Conservation (phyloP, 306 rosid species). For the Arachis stenosperma region DNA sequence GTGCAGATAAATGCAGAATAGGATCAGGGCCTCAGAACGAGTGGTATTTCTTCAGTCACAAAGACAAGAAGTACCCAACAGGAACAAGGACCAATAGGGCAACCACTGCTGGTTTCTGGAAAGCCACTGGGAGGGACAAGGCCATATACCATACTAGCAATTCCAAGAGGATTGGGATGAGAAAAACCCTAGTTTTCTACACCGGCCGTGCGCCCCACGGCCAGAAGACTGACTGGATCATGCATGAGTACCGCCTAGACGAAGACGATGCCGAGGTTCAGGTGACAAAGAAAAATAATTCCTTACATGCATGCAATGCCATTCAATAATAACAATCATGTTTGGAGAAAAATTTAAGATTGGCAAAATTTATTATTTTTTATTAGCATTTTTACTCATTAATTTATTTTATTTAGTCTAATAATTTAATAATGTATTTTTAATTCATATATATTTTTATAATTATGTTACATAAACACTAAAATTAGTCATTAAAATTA, state of each 20-base stretch:
- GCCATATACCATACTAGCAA: conserved; percentile 71
- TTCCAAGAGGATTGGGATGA: conserved; percentile 90
- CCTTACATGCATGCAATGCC: too few relatives aligned
- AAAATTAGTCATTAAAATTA: too few relatives aligned
- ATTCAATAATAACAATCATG: too few relatives aligned
- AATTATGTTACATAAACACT: too few relatives aligned
- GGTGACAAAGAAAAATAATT: conserved; percentile 34
- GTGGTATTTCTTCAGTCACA: conserved; percentile 98
- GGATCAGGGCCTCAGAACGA: conserved; percentile 97
- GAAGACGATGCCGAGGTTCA: conserved; percentile 71
- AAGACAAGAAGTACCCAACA: conserved; percentile 96
- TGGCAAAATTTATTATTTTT: too few relatives aligned
- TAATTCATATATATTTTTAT: too few relatives aligned
- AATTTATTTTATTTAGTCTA: too few relatives aligned
- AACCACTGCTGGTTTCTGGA: conserved; percentile 96
- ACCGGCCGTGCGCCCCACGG: conserved; percentile 99
- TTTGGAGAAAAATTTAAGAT: too few relatives aligned
- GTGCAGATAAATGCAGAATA: conserved; percentile 83
- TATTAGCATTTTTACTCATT: too few relatives aligned
- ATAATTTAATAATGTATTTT: too few relatives aligned
- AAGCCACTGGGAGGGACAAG: conserved; percentile 98
- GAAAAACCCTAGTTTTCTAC: conserved; percentile 95
- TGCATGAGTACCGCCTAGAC: conserved; percentile 97
- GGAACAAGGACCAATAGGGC: conserved; percentile 96
- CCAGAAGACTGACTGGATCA: conserved; percentile 97